Evolutionary conservation across 768 basidiomycete species (phyloP).

Genomic region (Mycena venus): DNA sequence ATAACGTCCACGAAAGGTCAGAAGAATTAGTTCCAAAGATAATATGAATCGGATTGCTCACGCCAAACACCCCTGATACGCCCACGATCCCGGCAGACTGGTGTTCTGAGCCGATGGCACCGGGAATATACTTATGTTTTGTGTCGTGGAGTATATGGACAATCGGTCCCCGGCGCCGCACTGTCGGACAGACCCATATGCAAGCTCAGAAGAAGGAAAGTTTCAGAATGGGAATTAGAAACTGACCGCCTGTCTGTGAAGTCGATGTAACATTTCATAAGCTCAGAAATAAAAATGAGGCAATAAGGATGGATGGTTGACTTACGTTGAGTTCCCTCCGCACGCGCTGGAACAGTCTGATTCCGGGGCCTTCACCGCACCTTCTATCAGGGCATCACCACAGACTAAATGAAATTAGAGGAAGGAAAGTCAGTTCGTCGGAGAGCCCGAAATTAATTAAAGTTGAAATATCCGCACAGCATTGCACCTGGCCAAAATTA

Average conservation of each 20-base stretch:
- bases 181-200: not conserved
- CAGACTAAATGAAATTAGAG: conserved; percentile 68
- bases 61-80: conserved; percentile 77
- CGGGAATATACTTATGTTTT: conserved; percentile 63
- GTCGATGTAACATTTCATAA: too few relatives aligned
- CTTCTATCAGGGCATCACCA: conserved; percentile 73
- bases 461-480: conserved; percentile 48
- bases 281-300: too few relatives aligned
- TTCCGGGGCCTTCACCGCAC: conserved; percentile 64
- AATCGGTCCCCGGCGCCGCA: conserved; percentile 84
- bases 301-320: too few relatives aligned
- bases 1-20: not conserved
- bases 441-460: too few relatives aligned
- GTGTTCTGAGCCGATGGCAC: conserved; percentile 70
- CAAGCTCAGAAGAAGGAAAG: conserved; percentile 55
- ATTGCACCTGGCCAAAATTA: conserved; percentile 45
- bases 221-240: too few relatives aligned
- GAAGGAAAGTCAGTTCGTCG: conserved; percentile 21
- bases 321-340: conserved; percentile 75
- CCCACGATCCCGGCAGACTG: conserved; percentile 73
- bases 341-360: conserved; percentile 82
- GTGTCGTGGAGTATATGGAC: conserved; percentile 72
- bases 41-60: conserved; percentile 45
- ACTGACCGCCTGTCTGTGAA: conserved; percentile 11
- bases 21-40: not conserved